Evolutionary conservation across 306 rosid species (phyloP).

Genomic region (Rubus parviflorus): DNA sequence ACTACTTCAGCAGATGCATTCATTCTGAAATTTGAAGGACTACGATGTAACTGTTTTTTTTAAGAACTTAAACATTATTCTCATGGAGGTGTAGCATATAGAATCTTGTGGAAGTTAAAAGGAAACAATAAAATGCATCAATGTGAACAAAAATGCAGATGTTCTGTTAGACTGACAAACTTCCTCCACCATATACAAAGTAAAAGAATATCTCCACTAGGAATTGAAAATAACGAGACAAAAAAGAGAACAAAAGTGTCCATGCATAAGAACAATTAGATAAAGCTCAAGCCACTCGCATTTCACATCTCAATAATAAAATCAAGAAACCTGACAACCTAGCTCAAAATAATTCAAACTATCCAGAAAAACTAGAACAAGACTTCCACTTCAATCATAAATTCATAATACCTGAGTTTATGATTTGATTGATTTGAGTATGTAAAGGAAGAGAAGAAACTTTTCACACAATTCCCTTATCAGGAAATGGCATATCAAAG

Average conservation of each 20-base stretch:
- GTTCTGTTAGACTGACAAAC: background rate
- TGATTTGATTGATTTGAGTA: background rate
- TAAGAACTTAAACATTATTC: background rate
- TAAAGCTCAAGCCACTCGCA: background rate
- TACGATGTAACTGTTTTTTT: background rate
- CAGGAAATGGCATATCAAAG: background rate
- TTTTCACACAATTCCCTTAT: background rate
- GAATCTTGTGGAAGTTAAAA: background rate
- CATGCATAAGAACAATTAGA: background rate
- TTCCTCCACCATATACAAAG: background rate
- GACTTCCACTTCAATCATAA: no score
- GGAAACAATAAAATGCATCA: background rate
- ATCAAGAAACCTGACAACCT: background rate
- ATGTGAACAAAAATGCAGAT: background rate
- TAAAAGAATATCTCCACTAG: background rate
- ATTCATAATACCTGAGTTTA: background rate
- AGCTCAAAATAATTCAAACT: background rate
- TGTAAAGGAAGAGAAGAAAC: background rate
- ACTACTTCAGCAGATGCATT: conserved; percentile 33
- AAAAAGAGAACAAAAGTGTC: background rate
- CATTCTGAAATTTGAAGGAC: conserved; percentile 48
- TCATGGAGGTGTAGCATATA: background rate
- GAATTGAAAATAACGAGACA: background rate
- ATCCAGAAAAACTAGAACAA: background rate
- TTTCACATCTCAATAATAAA: background rate